A percentile compares a stretch with the other conserved stretches of the same genome.
Conservation (phyloP, 768 basidiomycete species). For the Amyloporia xantha region DNA sequence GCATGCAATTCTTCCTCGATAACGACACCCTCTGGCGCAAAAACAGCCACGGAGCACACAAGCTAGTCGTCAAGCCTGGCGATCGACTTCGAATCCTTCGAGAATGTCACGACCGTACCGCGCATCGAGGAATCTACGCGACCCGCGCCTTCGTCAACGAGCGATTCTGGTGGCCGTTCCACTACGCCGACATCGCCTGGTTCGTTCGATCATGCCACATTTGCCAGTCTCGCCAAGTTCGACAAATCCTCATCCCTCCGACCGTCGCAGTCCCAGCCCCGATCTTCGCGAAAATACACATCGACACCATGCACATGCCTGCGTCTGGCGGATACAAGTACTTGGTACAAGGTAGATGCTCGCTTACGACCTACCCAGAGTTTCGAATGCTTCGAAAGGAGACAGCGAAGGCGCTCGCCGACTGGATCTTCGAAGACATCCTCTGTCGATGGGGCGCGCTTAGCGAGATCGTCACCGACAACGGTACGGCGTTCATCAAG, state of each 20-base stretch:
- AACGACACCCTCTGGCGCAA: conserved; percentile 9
- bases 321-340: conserved; percentile 26
- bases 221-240: conserved; percentile 28
- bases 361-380: conserved; percentile 24
- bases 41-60: conserved; percentile 10
- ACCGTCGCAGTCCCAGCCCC: conserved; percentile 14
- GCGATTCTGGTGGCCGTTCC: conserved; percentile 23
- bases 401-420: conserved; percentile 20
- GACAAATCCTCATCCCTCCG: conserved; percentile 20
- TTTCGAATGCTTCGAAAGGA: conserved; percentile 23
- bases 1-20: no score
- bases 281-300: conserved; percentile 29
- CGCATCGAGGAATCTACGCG: conserved; percentile 16
- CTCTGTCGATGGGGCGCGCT: conserved; percentile 36
- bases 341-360: conserved; percentile 32
- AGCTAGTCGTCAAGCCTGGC: conserved; percentile 9
- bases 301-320: conserved; percentile 38
- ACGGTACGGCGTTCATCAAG: conserved; percentile 27
- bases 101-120: conserved; percentile 13
- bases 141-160: conserved; percentile 1
- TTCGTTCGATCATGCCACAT: conserved; percentile 27
- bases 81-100: conserved; percentile 5
- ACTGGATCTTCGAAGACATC: conserved; percentile 32
- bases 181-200: conserved; percentile 16
- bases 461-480: conserved; percentile 35